Conservation (phyloP, 345 rosid genomes). For the Microcos paniculata region DNA sequence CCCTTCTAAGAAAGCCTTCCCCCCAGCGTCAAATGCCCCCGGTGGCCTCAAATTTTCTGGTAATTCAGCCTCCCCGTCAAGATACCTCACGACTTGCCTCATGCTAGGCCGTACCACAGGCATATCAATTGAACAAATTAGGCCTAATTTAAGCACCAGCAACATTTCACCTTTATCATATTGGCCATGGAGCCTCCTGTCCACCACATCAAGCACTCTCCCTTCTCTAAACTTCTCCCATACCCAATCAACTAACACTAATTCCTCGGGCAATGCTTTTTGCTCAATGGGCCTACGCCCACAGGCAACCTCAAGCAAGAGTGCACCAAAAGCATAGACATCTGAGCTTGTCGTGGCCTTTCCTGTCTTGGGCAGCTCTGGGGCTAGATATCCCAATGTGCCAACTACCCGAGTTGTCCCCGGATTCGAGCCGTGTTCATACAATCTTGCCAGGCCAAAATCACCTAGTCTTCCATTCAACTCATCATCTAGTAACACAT, state of each 20-base stretch:
- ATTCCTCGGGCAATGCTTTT: conserved; percentile 71
- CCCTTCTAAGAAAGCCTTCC: conserved; percentile 16
- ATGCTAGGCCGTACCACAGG: conserved; percentile 63
- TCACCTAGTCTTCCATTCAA: conserved; percentile 86
- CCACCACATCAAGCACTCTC: conserved; percentile 49
- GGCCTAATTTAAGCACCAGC: conserved; percentile 60
- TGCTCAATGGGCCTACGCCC: conserved; percentile 88
- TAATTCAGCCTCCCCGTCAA: conserved; percentile 53
- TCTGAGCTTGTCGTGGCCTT: conserved; percentile 73
- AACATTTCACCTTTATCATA: conserved; percentile 50
- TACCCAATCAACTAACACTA: conserved; percentile 80
- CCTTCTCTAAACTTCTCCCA: conserved; percentile 58
- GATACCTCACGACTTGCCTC: conserved; percentile 64
- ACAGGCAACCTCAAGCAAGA: conserved; percentile 73
- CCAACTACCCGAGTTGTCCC: conserved; percentile 85
- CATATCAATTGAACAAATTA: conserved; percentile 64
- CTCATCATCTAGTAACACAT: conserved; percentile 71
- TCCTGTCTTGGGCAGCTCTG: conserved; percentile 80
- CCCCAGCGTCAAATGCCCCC: neutral
- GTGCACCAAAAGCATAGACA: conserved; percentile 88
- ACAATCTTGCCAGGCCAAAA: conserved; percentile 85
- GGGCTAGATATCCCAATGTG: conserved; percentile 89
- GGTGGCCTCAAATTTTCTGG: conserved; percentile 29
- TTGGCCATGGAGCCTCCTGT: conserved; percentile 42
- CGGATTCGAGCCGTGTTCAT: conserved; percentile 79